A percentile compares a stretch with the other conserved stretches of the same genome.
phyloP scores from a whole-genome alignment of 2,329 filamentous ascomycete species.

The Pseudopithomyces maydicus region DNA sequence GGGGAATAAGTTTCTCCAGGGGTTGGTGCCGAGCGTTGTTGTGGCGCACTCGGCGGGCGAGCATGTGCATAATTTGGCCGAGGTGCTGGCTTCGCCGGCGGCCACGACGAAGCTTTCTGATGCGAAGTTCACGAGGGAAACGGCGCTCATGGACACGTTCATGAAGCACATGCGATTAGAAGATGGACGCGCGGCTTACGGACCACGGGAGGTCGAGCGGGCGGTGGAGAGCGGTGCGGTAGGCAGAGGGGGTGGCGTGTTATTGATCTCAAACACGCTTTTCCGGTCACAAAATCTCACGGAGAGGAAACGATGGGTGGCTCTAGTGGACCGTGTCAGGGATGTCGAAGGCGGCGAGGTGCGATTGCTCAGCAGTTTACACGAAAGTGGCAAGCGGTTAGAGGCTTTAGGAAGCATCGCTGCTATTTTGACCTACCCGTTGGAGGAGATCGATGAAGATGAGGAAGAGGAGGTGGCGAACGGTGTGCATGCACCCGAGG shows the following conservation, averaged over 20 bases:
- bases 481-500: conserved; percentile 18
- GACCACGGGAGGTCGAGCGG: conserved; percentile 77
- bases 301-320: conserved; percentile 79
- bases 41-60: conserved; percentile 86
- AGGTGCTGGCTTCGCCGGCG: conserved; percentile 81
- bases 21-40: conserved; percentile 65
- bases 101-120: conserved; percentile 79
- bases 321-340: conserved; percentile 84
- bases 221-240: conserved; percentile 89
- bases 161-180: conserved; percentile 78
- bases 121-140: conserved; percentile 86
- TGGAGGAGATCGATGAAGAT: conserved; percentile 77
- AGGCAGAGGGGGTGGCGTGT: conserved; percentile 79
- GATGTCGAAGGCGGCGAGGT: conserved; percentile 82
- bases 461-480: conserved; percentile 44
- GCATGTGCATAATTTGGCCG: conserved; percentile 84
- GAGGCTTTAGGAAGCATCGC: conserved; percentile 86
- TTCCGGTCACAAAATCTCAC: conserved; percentile 83
- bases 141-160: conserved; percentile 82
- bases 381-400: conserved; percentile 88
- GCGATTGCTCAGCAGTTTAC: conserved; percentile 86
- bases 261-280: conserved; percentile 85
- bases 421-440: conserved; percentile 86
- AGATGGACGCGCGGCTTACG: conserved; percentile 90
- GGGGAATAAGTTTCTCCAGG: conserved; percentile 73